These are phyloP conservation scores for Exserohilum turcica DNA, from an alignment of 2,329 filamentous ascomycete species.

Conservation along the genomic window DNA sequence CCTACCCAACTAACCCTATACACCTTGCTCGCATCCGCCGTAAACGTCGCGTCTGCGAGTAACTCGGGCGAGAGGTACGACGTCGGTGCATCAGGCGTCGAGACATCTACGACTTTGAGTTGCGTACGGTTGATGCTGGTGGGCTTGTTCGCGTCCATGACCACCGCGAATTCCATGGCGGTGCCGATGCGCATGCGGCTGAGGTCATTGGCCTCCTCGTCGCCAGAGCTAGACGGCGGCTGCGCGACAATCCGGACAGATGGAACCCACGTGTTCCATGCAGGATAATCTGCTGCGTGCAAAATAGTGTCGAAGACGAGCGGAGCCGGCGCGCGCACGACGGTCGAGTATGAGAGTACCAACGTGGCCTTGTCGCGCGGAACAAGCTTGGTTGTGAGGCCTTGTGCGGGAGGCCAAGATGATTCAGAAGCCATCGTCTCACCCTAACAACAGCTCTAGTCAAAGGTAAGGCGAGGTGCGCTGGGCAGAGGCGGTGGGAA, in stretches of 20 bases:
- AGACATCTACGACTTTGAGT: constrained; percentile 26
- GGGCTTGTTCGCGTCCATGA: constrained; percentile 22
- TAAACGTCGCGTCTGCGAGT: constrained; percentile 16
- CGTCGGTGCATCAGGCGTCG: constrained; percentile 20
- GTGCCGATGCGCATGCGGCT: constrained; percentile 17
- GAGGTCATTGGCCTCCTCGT: background rate
- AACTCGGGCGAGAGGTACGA: constrained; percentile 18
- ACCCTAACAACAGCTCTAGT: too few species aligned
- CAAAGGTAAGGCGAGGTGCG: too few species aligned
- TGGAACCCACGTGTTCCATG: constrained; percentile 30
- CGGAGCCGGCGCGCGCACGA: constrained; percentile 21
- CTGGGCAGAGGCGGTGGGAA: too few species aligned
- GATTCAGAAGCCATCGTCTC: constrained; percentile 3
- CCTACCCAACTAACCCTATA: constrained; percentile 30
- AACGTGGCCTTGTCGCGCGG: constrained; percentile 13
- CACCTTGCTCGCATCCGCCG: constrained; percentile 22
- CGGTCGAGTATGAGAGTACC: constrained; percentile 8
- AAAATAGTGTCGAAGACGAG: constrained; percentile 27
- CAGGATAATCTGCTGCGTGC: constrained; percentile 18
- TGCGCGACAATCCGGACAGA: constrained; percentile 17
- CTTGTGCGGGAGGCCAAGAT: constrained; percentile 16
- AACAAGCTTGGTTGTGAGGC: constrained; percentile 17
- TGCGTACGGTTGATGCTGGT: constrained; percentile 12
- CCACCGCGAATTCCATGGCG: constrained; percentile 24
- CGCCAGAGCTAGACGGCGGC: background rate